These are phyloP conservation scores for Phoma herbarum DNA, from an alignment of 2,329 filamentous ascomycete genomes.

Conservation along the genomic window DNA sequence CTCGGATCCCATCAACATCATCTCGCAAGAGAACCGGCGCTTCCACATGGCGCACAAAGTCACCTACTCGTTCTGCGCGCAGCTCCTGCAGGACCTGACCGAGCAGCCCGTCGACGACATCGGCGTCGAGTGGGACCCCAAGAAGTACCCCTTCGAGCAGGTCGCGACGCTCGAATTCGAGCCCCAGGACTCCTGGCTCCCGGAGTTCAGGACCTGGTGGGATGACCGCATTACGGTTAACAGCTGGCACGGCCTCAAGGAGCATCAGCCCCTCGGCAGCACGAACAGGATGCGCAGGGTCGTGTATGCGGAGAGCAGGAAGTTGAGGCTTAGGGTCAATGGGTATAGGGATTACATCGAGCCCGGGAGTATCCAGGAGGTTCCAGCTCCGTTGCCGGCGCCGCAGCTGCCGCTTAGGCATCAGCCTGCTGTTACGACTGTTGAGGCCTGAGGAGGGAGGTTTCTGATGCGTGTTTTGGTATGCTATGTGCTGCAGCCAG, in stretches of 20 bases:
- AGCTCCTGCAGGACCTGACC: constrained; percentile 57
- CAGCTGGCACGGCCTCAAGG: constrained; percentile 52
- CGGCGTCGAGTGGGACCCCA: constrained; percentile 56
- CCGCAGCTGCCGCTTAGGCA: constrained; percentile 30
- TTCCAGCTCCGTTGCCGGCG: constrained; percentile 40
- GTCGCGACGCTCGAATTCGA: constrained; percentile 55
- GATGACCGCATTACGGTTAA: constrained; percentile 53
- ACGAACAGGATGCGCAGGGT: constrained; percentile 54
- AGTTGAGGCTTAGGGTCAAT: constrained; percentile 52
- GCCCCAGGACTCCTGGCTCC: constrained; percentile 53
- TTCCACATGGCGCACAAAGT: constrained; percentile 33
- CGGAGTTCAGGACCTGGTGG: constrained; percentile 53
- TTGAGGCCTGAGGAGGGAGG: constrained; percentile 18
- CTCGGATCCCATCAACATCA: constrained; percentile 40
- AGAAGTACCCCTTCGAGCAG: constrained; percentile 59
- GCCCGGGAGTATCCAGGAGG: constrained; percentile 49
- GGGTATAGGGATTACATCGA: constrained; percentile 53
- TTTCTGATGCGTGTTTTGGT: no score
- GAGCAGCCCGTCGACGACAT: constrained; percentile 53
- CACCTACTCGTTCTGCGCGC: constrained; percentile 54
- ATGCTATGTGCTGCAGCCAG: no score
- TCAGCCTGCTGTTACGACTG: constrained; percentile 29
- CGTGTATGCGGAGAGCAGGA: constrained; percentile 54
- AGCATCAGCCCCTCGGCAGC: constrained; percentile 52
- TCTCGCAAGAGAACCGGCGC: constrained; percentile 33